phyloP scores from a whole-genome alignment of 257 asterid species.

The Paulownia fortunei region DNA sequence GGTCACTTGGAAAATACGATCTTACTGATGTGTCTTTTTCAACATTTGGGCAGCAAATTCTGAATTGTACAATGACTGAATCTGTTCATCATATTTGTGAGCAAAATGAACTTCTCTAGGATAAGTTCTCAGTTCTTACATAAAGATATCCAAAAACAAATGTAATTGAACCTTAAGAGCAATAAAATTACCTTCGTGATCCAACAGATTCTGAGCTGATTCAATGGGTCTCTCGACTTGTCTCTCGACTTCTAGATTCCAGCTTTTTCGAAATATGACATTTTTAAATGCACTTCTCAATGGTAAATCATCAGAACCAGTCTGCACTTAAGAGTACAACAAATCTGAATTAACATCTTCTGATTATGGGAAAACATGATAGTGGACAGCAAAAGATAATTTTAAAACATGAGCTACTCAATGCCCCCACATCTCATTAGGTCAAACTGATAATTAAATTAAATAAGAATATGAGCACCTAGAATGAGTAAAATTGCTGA shows the following conservation, averaged over 20 bases:
- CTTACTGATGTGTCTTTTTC: constrained; percentile 81
- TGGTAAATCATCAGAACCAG: constrained; percentile 81
- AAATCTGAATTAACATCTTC: constrained; percentile 23
- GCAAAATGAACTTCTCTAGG: constrained; percentile 26
- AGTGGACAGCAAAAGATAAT: background rate
- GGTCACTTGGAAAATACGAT: constrained; percentile 26
- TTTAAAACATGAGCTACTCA: too few relatives aligned
- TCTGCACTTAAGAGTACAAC: constrained; percentile 53
- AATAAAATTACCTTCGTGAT: constrained; percentile 55
- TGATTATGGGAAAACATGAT: constrained; percentile 1
- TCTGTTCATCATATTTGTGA: constrained; percentile 45
- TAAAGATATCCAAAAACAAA: constrained; percentile 14
- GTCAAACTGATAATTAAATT: background rate
- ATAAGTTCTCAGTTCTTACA: constrained; percentile 9
- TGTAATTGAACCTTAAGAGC: constrained; percentile 19
- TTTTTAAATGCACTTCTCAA: constrained; percentile 91
- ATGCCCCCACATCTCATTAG: background rate
- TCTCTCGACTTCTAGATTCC: constrained; percentile 51
- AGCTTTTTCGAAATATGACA: constrained; percentile 69
- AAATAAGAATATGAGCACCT: background rate
- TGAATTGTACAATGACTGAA: constrained; percentile 78
- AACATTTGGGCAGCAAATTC: constrained; percentile 80
- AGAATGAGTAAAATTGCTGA: background rate
- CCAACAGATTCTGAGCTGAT: constrained; percentile 42
- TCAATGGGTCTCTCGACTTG: constrained; percentile 57